Conservation (phyloP, 306 rosid species). For the Carpinus fangiana region DNA sequence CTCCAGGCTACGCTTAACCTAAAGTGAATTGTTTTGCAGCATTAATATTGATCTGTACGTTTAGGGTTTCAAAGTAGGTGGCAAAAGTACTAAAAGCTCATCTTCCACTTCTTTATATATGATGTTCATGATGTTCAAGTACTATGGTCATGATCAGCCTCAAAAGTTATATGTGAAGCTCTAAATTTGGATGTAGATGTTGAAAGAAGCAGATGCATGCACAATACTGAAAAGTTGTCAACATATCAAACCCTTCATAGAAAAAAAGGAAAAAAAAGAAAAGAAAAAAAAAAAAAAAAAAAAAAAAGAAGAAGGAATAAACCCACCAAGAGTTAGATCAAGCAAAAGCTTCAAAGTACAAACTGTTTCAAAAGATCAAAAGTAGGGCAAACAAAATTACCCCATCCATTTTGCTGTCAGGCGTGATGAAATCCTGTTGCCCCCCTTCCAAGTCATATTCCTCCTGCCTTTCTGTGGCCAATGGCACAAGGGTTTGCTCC, state of each 20-base stretch:
- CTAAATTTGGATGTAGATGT: not conserved
- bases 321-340: not conserved
- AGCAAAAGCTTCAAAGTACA: not conserved
- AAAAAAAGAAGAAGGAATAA: too few species aligned
- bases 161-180: not conserved
- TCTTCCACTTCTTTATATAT: too few species aligned
- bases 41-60: not conserved
- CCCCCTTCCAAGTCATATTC: not conserved
- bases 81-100: too few species aligned
- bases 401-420: not conserved
- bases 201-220: not conserved
- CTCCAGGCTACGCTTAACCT: not conserved
- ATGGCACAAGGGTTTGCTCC: not conserved
- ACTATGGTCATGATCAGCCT: too few species aligned
- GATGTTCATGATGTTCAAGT: too few species aligned
- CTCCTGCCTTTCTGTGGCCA: not conserved
- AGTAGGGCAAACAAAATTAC: not conserved
- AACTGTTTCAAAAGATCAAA: not conserved
- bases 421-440: not conserved
- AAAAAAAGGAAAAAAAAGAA: too few species aligned
- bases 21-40: not conserved
- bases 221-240: not conserved
- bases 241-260: not conserved
- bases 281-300: too few species aligned
- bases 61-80: too few species aligned